phyloP scores from a whole-genome alignment of 148 eudicot genomes.

The Rhododendron mucronatum region DNA sequence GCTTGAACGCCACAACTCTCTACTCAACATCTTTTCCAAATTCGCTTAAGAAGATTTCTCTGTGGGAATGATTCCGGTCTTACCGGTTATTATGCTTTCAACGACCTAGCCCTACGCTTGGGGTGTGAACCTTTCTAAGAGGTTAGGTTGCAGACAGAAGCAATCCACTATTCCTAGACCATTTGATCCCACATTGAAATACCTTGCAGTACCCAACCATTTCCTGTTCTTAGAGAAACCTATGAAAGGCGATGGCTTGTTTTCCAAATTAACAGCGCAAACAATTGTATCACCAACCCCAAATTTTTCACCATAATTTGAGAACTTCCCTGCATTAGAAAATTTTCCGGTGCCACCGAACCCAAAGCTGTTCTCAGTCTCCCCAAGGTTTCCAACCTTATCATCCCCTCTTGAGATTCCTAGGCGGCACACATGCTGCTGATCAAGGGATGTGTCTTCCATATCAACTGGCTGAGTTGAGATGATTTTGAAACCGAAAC shows the following conservation, averaged over 20 bases:
- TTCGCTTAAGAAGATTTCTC: too few species aligned
- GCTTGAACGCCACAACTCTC: too few species aligned
- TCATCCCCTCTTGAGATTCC: conserved; percentile 62
- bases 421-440: conserved; percentile 45
- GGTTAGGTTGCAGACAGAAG: too few species aligned
- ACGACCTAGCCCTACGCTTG: too few species aligned
- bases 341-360: conserved; percentile 60
- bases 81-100: too few species aligned
- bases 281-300: conserved; percentile 55
- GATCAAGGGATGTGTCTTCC: conserved; percentile 52
- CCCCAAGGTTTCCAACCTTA: conserved; percentile 59
- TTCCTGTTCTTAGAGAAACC: conserved; percentile 59
- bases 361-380: conserved; percentile 50
- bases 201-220: conserved; percentile 40
- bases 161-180: conserved; percentile 33
- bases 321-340: conserved; percentile 40
- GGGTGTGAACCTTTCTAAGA: too few species aligned
- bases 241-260: conserved; percentile 37
- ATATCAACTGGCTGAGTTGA: conserved; percentile 43
- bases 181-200: conserved; percentile 30
- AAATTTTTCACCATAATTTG: conserved; percentile 51
- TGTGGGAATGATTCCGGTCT: too few species aligned
- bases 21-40: too few species aligned
- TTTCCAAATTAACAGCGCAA: conserved; percentile 59
- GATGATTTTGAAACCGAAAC: conserved; percentile 60